Conservation (phyloP, 345 rosid genomes). For the Hirschfeldia incana region DNA sequence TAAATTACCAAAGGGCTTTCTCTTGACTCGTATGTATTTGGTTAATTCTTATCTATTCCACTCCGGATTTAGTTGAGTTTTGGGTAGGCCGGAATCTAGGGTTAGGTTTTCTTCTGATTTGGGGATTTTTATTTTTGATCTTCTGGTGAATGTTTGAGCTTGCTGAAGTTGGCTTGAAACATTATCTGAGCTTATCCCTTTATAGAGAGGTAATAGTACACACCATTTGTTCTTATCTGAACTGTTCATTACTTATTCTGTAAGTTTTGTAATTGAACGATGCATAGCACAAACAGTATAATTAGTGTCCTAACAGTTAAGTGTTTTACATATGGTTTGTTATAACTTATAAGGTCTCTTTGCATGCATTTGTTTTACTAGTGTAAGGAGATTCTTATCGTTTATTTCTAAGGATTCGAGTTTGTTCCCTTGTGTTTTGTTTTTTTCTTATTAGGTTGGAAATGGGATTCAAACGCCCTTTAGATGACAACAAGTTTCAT, state of each 20-base stretch:
- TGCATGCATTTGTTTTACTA: no score
- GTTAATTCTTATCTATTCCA: not conserved
- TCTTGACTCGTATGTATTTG: slow-evolving; percentile 5
- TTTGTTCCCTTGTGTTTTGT: not conserved
- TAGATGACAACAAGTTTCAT: slow-evolving; percentile 45
- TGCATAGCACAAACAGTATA: no score
- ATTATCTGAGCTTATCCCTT: slow-evolving; percentile 19
- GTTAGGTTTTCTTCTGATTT: no score
- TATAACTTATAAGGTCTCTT: no score
- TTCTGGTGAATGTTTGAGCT: not conserved
- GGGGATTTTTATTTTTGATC: no score
- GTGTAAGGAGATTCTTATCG: not conserved
- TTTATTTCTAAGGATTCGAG: not conserved
- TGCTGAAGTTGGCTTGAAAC: slow-evolving; percentile 5
- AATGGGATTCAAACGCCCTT: slow-evolving; percentile 60
- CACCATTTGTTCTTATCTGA: no score
- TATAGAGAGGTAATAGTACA: not conserved
- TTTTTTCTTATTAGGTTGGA: not conserved
- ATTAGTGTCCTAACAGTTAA: no score
- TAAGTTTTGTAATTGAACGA: no score
- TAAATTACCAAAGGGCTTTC: slow-evolving; percentile 48
- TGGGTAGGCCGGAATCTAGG: no score
- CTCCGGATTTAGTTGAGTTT: slow-evolving; percentile 8
- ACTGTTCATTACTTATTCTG: no score
- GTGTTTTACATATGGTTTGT: no score